These are phyloP conservation scores for Plasmodium gallinaceum DNA, from an alignment of 169 alveolate genomes.

Conservation along the genomic window DNA sequence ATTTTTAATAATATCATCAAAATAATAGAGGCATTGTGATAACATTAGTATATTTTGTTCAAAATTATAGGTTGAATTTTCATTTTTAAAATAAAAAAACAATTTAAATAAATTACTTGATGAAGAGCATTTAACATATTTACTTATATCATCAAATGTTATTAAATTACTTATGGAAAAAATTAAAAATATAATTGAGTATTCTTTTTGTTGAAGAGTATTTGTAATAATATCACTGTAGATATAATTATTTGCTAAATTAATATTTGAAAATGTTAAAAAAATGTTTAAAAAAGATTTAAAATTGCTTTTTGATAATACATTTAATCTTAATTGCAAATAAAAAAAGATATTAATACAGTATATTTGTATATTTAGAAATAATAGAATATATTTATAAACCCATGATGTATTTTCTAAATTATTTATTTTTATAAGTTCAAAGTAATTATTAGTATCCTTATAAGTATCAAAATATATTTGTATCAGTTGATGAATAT, in stretches of 20 bases:
- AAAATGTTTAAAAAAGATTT: slow-evolving; percentile 24
- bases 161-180: slow-evolving; percentile 16
- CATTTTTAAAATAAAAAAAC: slow-evolving; percentile 26
- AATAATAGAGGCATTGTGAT: background rate
- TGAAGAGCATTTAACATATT: slow-evolving; percentile 12
- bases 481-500: slow-evolving; percentile 33
- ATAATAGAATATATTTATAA: slow-evolving; percentile 44
- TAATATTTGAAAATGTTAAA: slow-evolving; percentile 11
- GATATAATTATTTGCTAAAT: background rate
- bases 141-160: slow-evolving; percentile 15
- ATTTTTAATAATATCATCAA: slow-evolving; percentile 18
- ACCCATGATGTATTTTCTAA: slow-evolving; percentile 39
- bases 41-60: slow-evolving; percentile 20
- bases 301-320: slow-evolving; percentile 20
- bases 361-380: slow-evolving; percentile 53
- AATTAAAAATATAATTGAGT: slow-evolving; percentile 36
- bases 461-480: slow-evolving; percentile 61
- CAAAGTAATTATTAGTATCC: slow-evolving; percentile 55
- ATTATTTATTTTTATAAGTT: slow-evolving; percentile 12
- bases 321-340: slow-evolving; percentile 40
- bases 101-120: slow-evolving; percentile 41
- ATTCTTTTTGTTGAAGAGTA: slow-evolving; percentile 51
- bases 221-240: slow-evolving; percentile 26
- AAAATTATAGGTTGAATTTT: background rate
- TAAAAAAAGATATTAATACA: slow-evolving; percentile 65